These are phyloP conservation scores for Verruconis gallopava DNA, from an alignment of 2,329 filamentous ascomycete genomes.

Conservation along the genomic window DNA sequence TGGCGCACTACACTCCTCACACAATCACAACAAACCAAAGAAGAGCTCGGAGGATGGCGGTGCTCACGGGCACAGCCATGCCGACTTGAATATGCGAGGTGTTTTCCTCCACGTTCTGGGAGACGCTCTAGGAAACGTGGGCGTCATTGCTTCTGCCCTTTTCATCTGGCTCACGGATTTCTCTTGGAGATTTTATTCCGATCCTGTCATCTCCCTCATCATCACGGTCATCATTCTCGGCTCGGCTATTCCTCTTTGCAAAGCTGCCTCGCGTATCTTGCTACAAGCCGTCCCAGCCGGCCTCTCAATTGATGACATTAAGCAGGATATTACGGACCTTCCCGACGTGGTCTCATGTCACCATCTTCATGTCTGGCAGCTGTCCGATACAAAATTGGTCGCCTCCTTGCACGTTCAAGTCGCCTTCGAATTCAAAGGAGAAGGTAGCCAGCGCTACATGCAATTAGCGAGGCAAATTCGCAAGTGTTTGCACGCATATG, in stretches of 20 bases:
- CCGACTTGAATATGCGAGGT: slow-evolving; percentile 86
- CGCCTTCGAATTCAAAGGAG: slow-evolving; percentile 73
- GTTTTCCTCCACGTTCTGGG: slow-evolving; percentile 61
- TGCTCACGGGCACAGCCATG: slow-evolving; percentile 64
- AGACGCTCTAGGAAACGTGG: slow-evolving; percentile 75
- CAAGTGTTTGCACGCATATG: slow-evolving; percentile 83
- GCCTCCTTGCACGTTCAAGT: slow-evolving; percentile 91
- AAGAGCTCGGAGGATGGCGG: slow-evolving; percentile 38
- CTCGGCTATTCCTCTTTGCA: slow-evolving; percentile 66
- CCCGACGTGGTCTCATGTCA: slow-evolving; percentile 83
- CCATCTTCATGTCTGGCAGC: slow-evolving; percentile 94
- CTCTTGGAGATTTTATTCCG: slow-evolving; percentile 72
- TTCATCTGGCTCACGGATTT: slow-evolving; percentile 85
- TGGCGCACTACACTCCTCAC: slow-evolving; percentile 15
- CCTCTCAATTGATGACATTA: slow-evolving; percentile 78
- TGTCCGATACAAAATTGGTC: slow-evolving; percentile 87
- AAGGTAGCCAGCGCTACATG: slow-evolving; percentile 76
- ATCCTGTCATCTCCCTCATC: slow-evolving; percentile 82
- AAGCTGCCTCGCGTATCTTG: slow-evolving; percentile 72
- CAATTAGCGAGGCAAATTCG: slow-evolving; percentile 68
- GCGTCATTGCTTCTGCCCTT: slow-evolving; percentile 69
- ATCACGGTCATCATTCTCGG: slow-evolving; percentile 69
- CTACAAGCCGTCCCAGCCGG: slow-evolving; percentile 88
- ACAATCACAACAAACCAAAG: slow-evolving; percentile 18
- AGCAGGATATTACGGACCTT: slow-evolving; percentile 76